phyloP scores from a whole-genome alignment of 208 protist species.

The Porcisia deanei region DNA sequence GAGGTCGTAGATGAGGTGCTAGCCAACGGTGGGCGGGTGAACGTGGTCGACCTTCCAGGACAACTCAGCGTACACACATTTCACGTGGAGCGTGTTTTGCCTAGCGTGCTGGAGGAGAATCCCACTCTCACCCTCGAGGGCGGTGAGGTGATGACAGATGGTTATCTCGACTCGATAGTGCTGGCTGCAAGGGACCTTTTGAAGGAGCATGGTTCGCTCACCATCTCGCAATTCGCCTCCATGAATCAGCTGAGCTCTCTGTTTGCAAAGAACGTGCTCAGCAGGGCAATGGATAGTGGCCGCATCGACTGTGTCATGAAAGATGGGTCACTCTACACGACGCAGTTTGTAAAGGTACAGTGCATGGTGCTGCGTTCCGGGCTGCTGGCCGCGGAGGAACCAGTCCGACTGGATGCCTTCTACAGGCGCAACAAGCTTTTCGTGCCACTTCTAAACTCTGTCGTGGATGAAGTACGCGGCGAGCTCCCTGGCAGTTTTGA shows the following conservation, averaged over 20 bases:
- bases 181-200: slow-evolving; percentile 49
- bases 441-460: slow-evolving; percentile 38
- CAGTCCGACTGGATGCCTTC: slow-evolving; percentile 59
- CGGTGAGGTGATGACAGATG: slow-evolving; percentile 71
- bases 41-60: slow-evolving; percentile 71
- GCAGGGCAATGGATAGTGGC: slow-evolving; percentile 39
- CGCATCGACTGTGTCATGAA: slow-evolving; percentile 49
- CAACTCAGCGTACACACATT: slow-evolving; percentile 68
- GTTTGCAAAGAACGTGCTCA: slow-evolving; percentile 58
- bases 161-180: slow-evolving; percentile 59
- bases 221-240: slow-evolving; percentile 60
- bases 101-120: slow-evolving; percentile 57
- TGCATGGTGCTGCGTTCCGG: slow-evolving; percentile 61
- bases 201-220: slow-evolving; percentile 67
- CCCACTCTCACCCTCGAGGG: slow-evolving; percentile 48
- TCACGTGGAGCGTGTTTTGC: slow-evolving; percentile 72
- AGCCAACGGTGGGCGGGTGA: slow-evolving; percentile 71
- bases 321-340: slow-evolving; percentile 65
- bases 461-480: slow-evolving; percentile 37
- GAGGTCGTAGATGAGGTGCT: slow-evolving; percentile 79
- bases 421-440: slow-evolving; percentile 63
- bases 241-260: slow-evolving; percentile 62
- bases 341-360: slow-evolving; percentile 67
- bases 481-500: slow-evolving; percentile 65
- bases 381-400: slow-evolving; percentile 61